These are phyloP conservation scores for Ascobolus immersus DNA, from an alignment of 495 filamentous ascomycete genomes.

Conservation along the genomic window DNA sequence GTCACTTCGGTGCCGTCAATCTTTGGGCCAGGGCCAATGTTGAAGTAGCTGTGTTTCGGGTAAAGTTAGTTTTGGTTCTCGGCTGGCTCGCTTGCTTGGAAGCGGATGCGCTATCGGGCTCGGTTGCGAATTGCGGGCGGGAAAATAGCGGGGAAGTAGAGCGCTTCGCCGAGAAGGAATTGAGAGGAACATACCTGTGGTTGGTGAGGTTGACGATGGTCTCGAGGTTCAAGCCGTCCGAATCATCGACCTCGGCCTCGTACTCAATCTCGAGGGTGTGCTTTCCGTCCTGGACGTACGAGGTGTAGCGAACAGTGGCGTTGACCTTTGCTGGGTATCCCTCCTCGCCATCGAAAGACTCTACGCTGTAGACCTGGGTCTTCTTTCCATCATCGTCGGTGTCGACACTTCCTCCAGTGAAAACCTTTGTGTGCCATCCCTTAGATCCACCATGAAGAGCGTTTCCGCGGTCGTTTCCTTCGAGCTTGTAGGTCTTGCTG, in stretches of 20 bases:
- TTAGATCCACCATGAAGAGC: conserved; percentile 53
- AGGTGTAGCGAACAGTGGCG: conserved; percentile 50
- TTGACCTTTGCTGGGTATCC: conserved; percentile 69
- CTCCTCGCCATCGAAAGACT: conserved; percentile 52
- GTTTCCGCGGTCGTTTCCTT: conserved; percentile 53
- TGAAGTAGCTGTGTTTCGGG: conserved; percentile 62
- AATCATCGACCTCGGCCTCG: conserved; percentile 47
- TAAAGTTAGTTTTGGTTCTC: no score
- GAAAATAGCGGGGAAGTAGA: background rate
- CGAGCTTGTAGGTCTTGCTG: conserved; percentile 38
- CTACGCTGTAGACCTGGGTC: conserved; percentile 47
- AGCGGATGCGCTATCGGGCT: no score
- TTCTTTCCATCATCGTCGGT: conserved; percentile 41
- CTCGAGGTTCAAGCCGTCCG: conserved; percentile 40
- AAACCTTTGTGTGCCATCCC: conserved; percentile 69
- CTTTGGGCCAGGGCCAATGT: conserved; percentile 38
- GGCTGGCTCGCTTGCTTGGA: no score
- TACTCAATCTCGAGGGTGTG: conserved; percentile 56
- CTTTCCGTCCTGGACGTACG: conserved; percentile 39
- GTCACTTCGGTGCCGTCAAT: conserved; percentile 53
- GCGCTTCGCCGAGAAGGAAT: background rate
- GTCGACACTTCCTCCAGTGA: conserved; percentile 46
- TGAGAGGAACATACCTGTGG: conserved; percentile 40
- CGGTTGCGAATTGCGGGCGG: background rate
- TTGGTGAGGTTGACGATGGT: conserved; percentile 81